A percentile compares a stretch with the other conserved stretches of the same genome.
phyloP scores from a whole-genome alignment of 257 asterid genomes.

The Capsicum rhomboideum region DNA sequence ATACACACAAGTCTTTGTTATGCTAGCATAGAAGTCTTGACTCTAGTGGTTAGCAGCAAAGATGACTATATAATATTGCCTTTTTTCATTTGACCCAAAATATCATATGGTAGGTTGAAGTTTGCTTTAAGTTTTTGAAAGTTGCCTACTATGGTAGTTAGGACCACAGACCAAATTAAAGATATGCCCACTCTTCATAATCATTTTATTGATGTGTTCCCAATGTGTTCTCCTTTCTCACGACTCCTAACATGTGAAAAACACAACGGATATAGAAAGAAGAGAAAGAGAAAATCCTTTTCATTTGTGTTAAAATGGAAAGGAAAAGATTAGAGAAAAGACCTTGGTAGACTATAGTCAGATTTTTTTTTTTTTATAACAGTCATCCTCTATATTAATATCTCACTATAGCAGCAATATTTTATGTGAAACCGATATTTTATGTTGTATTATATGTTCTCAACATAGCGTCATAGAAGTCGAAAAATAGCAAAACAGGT shows the following conservation, averaged over 20 bases:
- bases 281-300: not conserved
- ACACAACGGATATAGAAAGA: not conserved
- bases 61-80: not conserved
- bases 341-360: too few species aligned
- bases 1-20: not conserved
- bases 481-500: too few species aligned
- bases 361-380: too few species aligned
- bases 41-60: not conserved
- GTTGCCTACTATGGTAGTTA: not conserved
- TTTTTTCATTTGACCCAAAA: not conserved
- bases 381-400: too few species aligned
- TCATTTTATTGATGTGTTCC: conserved; percentile 28
- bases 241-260: conserved; percentile 16
- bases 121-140: not conserved
- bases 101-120: not conserved
- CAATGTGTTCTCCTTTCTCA: conserved; percentile 31
- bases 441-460: too few species aligned
- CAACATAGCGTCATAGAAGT: too few species aligned
- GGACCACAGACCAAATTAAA: conserved; percentile 2
- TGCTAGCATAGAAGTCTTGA: not conserved
- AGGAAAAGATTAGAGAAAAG: not conserved
- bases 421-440: too few species aligned
- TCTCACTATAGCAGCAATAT: too few species aligned
- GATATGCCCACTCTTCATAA: conserved; percentile 17
- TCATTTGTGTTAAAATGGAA: not conserved